Evolutionary conservation across 2,329 filamentous ascomycete species (phyloP).

Genomic region (Trichocomaceae sp.): DNA sequence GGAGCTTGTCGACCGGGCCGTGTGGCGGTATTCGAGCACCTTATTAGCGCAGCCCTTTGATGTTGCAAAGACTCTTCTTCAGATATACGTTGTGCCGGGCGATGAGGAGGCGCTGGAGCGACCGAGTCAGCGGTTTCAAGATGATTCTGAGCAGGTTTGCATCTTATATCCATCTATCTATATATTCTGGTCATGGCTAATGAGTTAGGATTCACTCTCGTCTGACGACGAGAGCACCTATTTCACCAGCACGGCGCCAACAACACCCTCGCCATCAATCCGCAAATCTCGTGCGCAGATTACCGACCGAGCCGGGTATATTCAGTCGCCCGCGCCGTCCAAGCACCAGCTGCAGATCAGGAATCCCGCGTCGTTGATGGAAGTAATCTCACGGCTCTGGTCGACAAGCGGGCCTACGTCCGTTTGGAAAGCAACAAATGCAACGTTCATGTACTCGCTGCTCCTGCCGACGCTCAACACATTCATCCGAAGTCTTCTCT

Average conservation of each 20-base stretch:
- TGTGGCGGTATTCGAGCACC: slow-evolving; percentile 88
- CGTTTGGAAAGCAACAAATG: slow-evolving; percentile 89
- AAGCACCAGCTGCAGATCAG: slow-evolving; percentile 63
- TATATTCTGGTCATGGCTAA: too few relatives aligned
- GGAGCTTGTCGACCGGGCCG: slow-evolving; percentile 70
- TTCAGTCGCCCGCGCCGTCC: slow-evolving; percentile 34
- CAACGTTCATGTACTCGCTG: slow-evolving; percentile 84
- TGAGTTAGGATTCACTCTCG: slow-evolving; percentile 39
- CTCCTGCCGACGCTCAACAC: slow-evolving; percentile 81
- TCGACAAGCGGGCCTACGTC: slow-evolving; percentile 82
- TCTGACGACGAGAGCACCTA: slow-evolving; percentile 75
- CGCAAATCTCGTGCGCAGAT: slow-evolving; percentile 34
- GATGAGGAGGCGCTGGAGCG: slow-evolving; percentile 27
- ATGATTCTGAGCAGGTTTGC: slow-evolving; percentile 29
- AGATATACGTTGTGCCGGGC: slow-evolving; percentile 55
- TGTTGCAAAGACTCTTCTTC: slow-evolving; percentile 88
- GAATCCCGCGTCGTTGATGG: slow-evolving; percentile 71
- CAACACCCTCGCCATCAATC: slow-evolving; percentile 36
- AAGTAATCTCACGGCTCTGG: slow-evolving; percentile 84
- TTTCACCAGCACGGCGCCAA: slow-evolving; percentile 61
- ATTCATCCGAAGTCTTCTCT: slow-evolving; percentile 85
- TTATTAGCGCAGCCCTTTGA: slow-evolving; percentile 93
- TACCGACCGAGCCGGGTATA: slow-evolving; percentile 42
- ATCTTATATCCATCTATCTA: not conserved
- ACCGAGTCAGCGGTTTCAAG: slow-evolving; percentile 20